phyloP scores from a whole-genome alignment of 2,329 filamentous ascomycete species.

The Colletotrichum brevisporum region DNA sequence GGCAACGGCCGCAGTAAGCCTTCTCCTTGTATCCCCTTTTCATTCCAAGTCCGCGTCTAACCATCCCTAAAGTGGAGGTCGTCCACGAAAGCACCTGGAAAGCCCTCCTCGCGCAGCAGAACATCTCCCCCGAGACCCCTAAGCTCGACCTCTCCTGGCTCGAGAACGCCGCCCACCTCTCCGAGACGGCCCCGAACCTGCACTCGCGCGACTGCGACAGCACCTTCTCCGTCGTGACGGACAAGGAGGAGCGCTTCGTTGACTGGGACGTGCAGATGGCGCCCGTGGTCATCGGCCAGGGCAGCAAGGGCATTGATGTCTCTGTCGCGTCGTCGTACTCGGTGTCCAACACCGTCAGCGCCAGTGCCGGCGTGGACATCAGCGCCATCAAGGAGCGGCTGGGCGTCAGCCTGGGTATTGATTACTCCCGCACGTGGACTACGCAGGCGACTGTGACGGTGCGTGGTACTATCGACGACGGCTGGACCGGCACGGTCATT shows the following conservation, averaged over 20 bases:
- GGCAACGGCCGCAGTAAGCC: constrained; percentile 16
- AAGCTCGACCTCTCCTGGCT: constrained; percentile 5
- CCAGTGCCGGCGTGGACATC: constrained; percentile 15
- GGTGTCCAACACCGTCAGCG: constrained; percentile 6
- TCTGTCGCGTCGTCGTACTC: constrained; percentile 14
- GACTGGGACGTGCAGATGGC: constrained; percentile 38
- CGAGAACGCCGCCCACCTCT: background rate
- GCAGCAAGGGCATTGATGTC: constrained; percentile 17
- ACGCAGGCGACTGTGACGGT: constrained; percentile 18
- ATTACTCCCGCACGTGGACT: constrained; percentile 24
- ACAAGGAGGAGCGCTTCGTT: constrained; percentile 18
- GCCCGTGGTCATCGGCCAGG: constrained; percentile 18
- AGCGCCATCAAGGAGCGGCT: constrained; percentile 13
- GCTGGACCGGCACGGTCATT: constrained; percentile 12
- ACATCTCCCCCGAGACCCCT: background rate
- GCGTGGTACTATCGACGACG: constrained; percentile 9
- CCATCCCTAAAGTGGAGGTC: constrained; percentile 11
- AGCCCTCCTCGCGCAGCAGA: constrained; percentile 2
- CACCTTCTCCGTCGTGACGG: constrained; percentile 17
- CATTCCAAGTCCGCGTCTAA: background rate
- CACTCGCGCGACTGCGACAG: constrained; percentile 11
- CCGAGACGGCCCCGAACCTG: background rate
- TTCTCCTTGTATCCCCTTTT: too few relatives aligned
- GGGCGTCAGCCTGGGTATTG: constrained; percentile 2
- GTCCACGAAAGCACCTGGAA: constrained; percentile 3